These are phyloP conservation scores for Pythium aristosporum DNA, from an alignment of 352 stramenopile genomes.

Conservation along the genomic window DNA sequence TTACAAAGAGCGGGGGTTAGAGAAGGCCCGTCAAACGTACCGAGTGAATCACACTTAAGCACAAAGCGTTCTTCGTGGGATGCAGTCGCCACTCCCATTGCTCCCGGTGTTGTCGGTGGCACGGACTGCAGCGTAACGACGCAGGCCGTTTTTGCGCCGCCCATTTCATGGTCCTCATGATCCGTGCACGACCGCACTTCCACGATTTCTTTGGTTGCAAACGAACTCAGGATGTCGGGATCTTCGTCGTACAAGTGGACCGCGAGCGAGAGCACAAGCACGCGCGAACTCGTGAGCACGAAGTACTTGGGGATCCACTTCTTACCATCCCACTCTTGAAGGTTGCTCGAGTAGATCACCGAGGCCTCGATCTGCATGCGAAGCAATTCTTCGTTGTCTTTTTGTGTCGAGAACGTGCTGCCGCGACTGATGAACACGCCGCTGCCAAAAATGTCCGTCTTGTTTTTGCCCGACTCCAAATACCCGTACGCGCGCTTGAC, in stretches of 20 bases:
- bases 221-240: constrained; percentile 80
- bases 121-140: constrained; percentile 40
- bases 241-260: constrained; percentile 88
- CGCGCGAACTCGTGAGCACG: constrained; percentile 76
- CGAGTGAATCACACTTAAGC: constrained; percentile 79
- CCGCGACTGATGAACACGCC: constrained; percentile 83
- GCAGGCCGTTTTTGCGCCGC: constrained; percentile 52
- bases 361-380: constrained; percentile 79
- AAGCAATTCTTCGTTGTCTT: constrained; percentile 84
- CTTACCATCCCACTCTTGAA: constrained; percentile 83
- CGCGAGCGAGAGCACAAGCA: constrained; percentile 79
- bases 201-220: constrained; percentile 75
- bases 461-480: constrained; percentile 72
- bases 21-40: constrained; percentile 29
- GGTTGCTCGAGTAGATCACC: constrained; percentile 80
- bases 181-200: constrained; percentile 82
- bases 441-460: constrained; percentile 67
- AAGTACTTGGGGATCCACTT: constrained; percentile 91
- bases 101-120: neutral
- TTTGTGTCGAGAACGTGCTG: constrained; percentile 82
- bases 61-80: constrained; percentile 54
- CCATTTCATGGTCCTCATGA: constrained; percentile 59
- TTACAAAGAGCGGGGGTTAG: neutral
- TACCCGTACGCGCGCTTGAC: constrained; percentile 83
- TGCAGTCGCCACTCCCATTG: neutral